Evolutionary conservation across 768 basidiomycete species (phyloP).

Genomic region (Boletus edulis): DNA sequence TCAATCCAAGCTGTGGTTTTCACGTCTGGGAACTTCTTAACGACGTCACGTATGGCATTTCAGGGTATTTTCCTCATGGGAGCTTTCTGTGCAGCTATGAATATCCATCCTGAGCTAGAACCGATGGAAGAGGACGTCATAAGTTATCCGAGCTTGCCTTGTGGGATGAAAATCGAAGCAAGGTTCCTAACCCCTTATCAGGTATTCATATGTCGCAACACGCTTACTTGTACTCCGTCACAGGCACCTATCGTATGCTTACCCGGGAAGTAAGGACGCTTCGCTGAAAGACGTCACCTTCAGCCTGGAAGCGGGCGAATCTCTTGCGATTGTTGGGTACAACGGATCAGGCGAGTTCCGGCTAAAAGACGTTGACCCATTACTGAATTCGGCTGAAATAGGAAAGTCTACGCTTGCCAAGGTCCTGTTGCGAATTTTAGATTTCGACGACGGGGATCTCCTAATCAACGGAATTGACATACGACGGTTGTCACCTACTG

Average conservation of each 20-base stretch:
- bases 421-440: constrained; percentile 72
- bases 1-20: constrained; percentile 72
- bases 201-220: constrained; percentile 6
- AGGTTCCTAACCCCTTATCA: constrained; percentile 43
- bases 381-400: constrained; percentile 29
- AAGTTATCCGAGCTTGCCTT: constrained; percentile 44
- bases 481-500: constrained; percentile 59
- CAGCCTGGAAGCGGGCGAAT: constrained; percentile 70
- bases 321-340: constrained; percentile 80
- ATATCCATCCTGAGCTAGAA: constrained; percentile 64
- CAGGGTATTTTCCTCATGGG: constrained; percentile 86
- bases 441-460: constrained; percentile 69
- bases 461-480: constrained; percentile 70
- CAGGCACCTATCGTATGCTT: constrained; percentile 70
- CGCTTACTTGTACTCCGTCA: constrained; percentile 18
- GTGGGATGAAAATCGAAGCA: constrained; percentile 70
- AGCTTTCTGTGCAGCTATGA: constrained; percentile 78
- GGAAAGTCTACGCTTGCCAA: constrained; percentile 89
- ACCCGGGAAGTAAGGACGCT: constrained; percentile 69
- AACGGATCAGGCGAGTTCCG: constrained; percentile 70
- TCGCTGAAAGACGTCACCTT: constrained; percentile 71
- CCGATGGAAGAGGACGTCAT: constrained; percentile 53
- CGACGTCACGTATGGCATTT: constrained; percentile 70
- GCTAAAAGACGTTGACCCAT: constrained; percentile 5
- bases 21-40: constrained; percentile 59